Base-by-base conservation (phyloP, 257 asterid species). In the Rehmannia glutinosa region DNA sequence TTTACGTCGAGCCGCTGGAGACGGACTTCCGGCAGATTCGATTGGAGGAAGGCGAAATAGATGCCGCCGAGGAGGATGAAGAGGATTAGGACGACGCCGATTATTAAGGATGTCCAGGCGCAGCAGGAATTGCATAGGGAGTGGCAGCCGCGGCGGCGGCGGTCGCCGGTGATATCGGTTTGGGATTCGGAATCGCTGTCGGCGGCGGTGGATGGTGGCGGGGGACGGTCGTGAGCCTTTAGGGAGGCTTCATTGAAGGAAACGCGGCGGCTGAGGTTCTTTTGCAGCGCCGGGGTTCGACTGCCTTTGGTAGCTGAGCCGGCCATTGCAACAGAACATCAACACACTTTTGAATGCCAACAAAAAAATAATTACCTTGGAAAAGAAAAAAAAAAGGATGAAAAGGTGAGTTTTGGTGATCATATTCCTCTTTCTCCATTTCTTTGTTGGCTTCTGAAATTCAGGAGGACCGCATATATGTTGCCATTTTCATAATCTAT, bases 211-310 rank as follows among this genome's bases (percentile, higher is more conserved):
- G 57, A n/a, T 6, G 51, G 46, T 1, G 62, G 58, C 11, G 46
- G 58, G 82, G 27, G 66, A 54, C 42, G 68, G 5, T 13, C 56
- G 15, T 45, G 23, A 50, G 64, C 35, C 35, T 24, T 11, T 55
- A 72, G 23, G 32, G 75, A 66, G 21, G 66, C 56, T 45, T 80
- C 82, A 33, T 73, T 70, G 77, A 70, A 73, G 51, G 85, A 80
- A 15, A 77, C 81, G 35, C 81, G 83, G 65, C 79, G 86, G 76
- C 79, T 77, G 63, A 62, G 78, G 75, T 50, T 81, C 74, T 75
- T 81, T 54, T 74, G 80, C 54, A 62, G 45, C 11, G 13, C 27
- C 54, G 57, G 64, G 41, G 62, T 42, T 13, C 19, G 51, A 51
- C 21, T 21, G 46, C 28, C 25, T 35, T 41, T 64, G 6, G 73